Evolutionary conservation across 345 rosid genomes (phyloP).

Genomic region (Eucalyptus camaldulensis): DNA sequence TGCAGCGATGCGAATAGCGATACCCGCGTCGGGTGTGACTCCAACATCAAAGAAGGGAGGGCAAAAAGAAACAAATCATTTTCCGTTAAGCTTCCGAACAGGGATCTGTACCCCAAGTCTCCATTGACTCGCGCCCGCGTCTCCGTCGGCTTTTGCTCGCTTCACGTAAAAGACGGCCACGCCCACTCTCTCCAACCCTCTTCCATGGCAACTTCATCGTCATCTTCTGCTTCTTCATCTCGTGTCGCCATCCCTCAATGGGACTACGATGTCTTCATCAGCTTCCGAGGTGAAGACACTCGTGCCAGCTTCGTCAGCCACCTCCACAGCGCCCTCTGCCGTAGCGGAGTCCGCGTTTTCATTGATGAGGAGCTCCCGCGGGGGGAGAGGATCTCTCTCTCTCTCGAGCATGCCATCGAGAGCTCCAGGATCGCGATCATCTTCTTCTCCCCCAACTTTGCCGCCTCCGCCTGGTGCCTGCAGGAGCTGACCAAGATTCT

Average conservation of each 20-base stretch:
- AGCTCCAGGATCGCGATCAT: neutral
- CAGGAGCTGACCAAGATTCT: constrained; percentile 5
- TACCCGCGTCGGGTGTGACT: no score
- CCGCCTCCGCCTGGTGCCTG: constrained; percentile 7
- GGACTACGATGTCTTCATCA: constrained; percentile 14
- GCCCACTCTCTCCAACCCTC: no score
- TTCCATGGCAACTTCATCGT: no score
- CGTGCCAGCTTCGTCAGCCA: constrained; percentile 4
- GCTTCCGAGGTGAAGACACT: constrained; percentile 12
- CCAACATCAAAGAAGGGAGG: neutral
- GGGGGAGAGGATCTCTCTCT: neutral
- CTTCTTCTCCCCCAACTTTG: constrained; percentile 4
- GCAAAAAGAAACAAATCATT: no score
- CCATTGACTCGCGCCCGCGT: no score
- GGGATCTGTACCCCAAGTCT: no score
- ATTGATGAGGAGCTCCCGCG: neutral
- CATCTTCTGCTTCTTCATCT: neutral
- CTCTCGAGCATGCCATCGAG: neutral
- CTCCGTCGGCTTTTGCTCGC: no score
- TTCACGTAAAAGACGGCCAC: no score
- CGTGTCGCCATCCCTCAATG: neutral
- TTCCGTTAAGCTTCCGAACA: no score
- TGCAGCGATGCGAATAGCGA: no score
- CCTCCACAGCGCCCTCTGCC: neutral
- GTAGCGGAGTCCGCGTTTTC: neutral